A percentile compares a stretch with the other conserved stretches of the same genome.
phyloP scores from a whole-genome alignment of 1,284 basidiomycete genomes.

The Naganishia albida region DNA sequence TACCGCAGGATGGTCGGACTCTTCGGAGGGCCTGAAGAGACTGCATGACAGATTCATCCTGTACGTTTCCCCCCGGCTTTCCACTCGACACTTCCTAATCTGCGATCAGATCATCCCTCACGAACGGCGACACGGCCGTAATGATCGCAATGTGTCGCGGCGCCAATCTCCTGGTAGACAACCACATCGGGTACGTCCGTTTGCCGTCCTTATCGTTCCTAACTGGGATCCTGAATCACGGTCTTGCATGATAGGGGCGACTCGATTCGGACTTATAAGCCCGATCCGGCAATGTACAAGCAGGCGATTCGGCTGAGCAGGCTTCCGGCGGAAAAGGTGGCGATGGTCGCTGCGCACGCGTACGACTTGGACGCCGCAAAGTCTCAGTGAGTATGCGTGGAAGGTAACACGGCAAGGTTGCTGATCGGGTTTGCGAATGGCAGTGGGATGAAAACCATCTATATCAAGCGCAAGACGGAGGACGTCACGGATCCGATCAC shows the following conservation, averaged over 20 bases:
- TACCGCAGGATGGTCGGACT: slow-evolving; percentile 36
- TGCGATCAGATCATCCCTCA: slow-evolving; percentile 36
- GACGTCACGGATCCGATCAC: slow-evolving; percentile 36
- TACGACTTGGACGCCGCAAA: slow-evolving; percentile 46
- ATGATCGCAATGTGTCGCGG: slow-evolving; percentile 39
- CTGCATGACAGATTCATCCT: slow-evolving; percentile 29
- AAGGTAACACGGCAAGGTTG: too few species aligned
- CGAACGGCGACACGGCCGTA: slow-evolving; percentile 42
- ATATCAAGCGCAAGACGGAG: slow-evolving; percentile 45
- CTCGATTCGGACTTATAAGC: slow-evolving; percentile 45
- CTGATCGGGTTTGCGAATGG: background rate
- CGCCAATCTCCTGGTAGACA: slow-evolving; percentile 39
- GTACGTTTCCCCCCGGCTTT: slow-evolving; percentile 12
- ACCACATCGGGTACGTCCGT: slow-evolving; percentile 32
- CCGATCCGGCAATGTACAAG: slow-evolving; percentile 44
- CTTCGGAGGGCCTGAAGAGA: slow-evolving; percentile 36
- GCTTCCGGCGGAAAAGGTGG: slow-evolving; percentile 39
- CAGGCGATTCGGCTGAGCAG: slow-evolving; percentile 38
- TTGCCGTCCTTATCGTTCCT: background rate
- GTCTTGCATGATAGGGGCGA: slow-evolving; percentile 18
- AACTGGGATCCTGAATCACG: background rate
- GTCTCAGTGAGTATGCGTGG: slow-evolving; percentile 42
- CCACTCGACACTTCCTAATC: background rate
- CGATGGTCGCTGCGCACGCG: slow-evolving; percentile 47
- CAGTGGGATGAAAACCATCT: slow-evolving; percentile 48